Evolutionary conservation across 305 asterid species (phyloP), one percentile per base, ranked within the genome.

Genomic region (Fraxinus platypoda): DNA sequence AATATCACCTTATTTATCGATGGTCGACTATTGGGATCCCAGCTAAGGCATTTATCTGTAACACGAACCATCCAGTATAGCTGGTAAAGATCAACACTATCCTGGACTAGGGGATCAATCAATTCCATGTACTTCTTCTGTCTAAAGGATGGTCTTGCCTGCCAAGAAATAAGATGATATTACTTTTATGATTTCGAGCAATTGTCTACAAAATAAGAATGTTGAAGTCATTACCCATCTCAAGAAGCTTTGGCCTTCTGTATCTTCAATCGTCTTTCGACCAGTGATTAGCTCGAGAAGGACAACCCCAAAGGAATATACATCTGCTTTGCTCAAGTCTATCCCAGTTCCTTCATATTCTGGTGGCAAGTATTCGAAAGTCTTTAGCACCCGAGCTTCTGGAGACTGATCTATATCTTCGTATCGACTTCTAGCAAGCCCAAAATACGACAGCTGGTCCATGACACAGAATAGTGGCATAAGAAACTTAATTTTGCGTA

Each of bases 301-400:
- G 35, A 92, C 93, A 0, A 90, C 91, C n/a, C 97, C 97, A 34
- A 91, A 92, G 5, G 97, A 84, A 81, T 84, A 92, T 0, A 91
- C 93, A 74, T 91, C 93, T 0, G 93, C 90, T 73, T 91, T 87
- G 68, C 92, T 91, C 77, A 84, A 54, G 64, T 87, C 91, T 77
- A 76, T 81, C n/a, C 92, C 92, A 13, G 85, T 86, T 84, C 88
- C 93, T 43, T 82, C 85, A 80, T 88, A 92, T 46, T 90, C 97
- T 15, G 94, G 97, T 49, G 94, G 91, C 34, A 91, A 73, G 88
- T 88, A 89, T 41, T 91, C 91, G 4, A 91, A 90, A 4, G 92
- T 87, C 88, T 81, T 90, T 33, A 91, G 34, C 17, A 88, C 91
- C 28, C 88, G 80, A 2, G 83, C 85, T 54, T 80, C 88, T 0